These are phyloP conservation scores for Peniophora sp. DNA, from an alignment of 1,284 basidiomycete genomes.

Conservation along the genomic window DNA sequence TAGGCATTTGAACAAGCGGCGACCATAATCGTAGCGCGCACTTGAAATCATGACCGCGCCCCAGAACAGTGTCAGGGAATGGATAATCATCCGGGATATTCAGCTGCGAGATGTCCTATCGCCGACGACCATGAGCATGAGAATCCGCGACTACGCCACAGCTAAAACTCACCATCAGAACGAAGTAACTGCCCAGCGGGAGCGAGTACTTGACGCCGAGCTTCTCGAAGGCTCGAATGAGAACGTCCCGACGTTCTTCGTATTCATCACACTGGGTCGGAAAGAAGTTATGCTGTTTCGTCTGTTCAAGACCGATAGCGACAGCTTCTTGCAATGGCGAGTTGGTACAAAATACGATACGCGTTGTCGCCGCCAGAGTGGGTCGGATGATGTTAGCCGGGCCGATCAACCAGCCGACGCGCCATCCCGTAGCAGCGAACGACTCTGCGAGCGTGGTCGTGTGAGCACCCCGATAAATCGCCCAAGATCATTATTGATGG, in stretches of 20 bases:
- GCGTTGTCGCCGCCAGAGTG: conserved; percentile 83
- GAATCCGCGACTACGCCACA: neutral
- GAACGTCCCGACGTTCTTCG: conserved; percentile 66
- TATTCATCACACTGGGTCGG: conserved; percentile 77
- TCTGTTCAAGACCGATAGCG: conserved; percentile 80
- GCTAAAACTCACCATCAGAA: conserved; percentile 58
- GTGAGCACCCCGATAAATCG: conserved; percentile 1
- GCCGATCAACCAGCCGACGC: conserved; percentile 94
- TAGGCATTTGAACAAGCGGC: neutral
- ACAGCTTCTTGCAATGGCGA: conserved; percentile 89
- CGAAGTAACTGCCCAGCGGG: conserved; percentile 87
- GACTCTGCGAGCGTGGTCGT: conserved; percentile 51
- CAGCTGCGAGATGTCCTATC: conserved; percentile 75
- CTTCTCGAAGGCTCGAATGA: conserved; percentile 75
- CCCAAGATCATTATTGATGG: neutral
- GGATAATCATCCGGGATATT: conserved; percentile 80
- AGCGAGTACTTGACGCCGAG: conserved; percentile 83
- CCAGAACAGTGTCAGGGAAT: conserved; percentile 70
- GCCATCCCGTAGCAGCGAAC: conserved; percentile 98
- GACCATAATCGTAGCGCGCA: conserved; percentile 24
- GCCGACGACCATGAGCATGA: neutral
- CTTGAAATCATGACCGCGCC: conserved; percentile 85
- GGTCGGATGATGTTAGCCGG: conserved; percentile 79
- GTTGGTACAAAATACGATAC: conserved; percentile 94
- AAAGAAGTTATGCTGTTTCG: conserved; percentile 71